These are phyloP conservation scores for Penicillium crustosum DNA, from an alignment of 2,329 filamentous ascomycete genomes.

Conservation along the genomic window DNA sequence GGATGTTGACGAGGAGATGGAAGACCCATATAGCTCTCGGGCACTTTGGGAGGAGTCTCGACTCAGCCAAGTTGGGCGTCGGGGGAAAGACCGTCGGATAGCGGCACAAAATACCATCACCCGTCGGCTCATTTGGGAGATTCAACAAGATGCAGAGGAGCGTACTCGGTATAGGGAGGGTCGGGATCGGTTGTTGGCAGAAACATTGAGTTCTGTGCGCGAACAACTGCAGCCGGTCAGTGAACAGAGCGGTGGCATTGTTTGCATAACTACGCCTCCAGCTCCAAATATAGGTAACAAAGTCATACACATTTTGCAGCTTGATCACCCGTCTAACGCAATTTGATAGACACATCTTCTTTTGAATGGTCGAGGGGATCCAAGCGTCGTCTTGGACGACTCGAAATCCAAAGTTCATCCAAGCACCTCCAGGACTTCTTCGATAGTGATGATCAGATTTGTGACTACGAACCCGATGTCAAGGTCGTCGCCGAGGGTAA, in stretches of 20 bases:
- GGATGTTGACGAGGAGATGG: slow-evolving; percentile 29
- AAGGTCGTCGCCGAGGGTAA: slow-evolving; percentile 30
- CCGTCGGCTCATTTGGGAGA: slow-evolving; percentile 40
- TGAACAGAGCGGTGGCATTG: slow-evolving; percentile 31
- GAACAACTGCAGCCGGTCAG: slow-evolving; percentile 26
- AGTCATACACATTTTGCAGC: neutral
- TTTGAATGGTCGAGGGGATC: slow-evolving; percentile 34
- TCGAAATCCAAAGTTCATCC: slow-evolving; percentile 37
- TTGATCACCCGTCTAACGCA: slow-evolving; percentile 14
- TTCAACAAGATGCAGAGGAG: slow-evolving; percentile 34
- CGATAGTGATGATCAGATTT: slow-evolving; percentile 36
- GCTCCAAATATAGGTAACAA: slow-evolving; percentile 34
- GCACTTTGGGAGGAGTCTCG: slow-evolving; percentile 34
- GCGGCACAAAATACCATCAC: slow-evolving; percentile 39
- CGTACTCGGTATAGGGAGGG: slow-evolving; percentile 29
- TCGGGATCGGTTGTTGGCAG: slow-evolving; percentile 28
- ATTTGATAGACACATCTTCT: slow-evolving; percentile 26
- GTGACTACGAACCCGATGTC: slow-evolving; percentile 29
- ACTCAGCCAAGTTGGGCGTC: slow-evolving; percentile 35
- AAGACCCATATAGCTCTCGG: slow-evolving; percentile 22
- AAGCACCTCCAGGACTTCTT: slow-evolving; percentile 39
- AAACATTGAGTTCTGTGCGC: slow-evolving; percentile 28
- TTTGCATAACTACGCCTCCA: slow-evolving; percentile 34
- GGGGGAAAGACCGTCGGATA: slow-evolving; percentile 32
- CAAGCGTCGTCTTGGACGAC: slow-evolving; percentile 36